Percentiles rank a stretch among this genome's conserved stretches.
phyloP scores from a whole-genome alignment of 148 eudicot species.

The Polygonum aviculare region DNA sequence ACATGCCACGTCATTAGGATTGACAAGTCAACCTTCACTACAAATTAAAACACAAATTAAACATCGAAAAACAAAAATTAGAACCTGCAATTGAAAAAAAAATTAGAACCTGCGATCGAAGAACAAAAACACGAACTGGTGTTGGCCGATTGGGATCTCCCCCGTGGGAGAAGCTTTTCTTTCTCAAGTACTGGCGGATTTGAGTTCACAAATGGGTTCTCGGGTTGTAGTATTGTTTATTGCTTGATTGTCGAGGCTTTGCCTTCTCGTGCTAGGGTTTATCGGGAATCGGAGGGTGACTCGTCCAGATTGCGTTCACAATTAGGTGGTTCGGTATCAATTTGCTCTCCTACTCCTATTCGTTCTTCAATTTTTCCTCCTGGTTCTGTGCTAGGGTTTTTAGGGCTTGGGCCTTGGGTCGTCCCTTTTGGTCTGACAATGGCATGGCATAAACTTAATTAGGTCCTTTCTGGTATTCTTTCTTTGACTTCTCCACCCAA shows the following conservation, averaged over 20 bases:
- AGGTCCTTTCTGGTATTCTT: not conserved
- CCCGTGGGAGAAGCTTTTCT: not conserved
- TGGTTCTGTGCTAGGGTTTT: slow-evolving; percentile 1
- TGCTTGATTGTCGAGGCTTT: slow-evolving; percentile 2
- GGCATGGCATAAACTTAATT: not conserved
- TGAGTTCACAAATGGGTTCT: not conserved
- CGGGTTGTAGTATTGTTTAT: not conserved
- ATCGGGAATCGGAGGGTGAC: not conserved
- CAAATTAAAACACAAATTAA: too few relatives aligned
- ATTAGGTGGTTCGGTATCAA: not conserved
- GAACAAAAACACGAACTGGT: too few relatives aligned
- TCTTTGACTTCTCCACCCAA: not conserved
- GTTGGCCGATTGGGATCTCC: too few relatives aligned
- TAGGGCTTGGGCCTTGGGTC: not conserved
- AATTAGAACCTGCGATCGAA: too few relatives aligned
- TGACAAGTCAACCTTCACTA: too few relatives aligned
- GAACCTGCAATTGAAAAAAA: too few relatives aligned
- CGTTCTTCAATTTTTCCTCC: not conserved
- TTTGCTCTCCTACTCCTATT: not conserved
- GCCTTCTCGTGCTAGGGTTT: slow-evolving; percentile 3
- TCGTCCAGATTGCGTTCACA: not conserved
- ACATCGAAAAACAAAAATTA: too few relatives aligned
- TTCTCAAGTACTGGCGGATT: not conserved
- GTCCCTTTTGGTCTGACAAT: not conserved
- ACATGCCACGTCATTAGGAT: too few relatives aligned